Evolutionary conservation across 1,284 basidiomycete species (phyloP).

Genomic region (Sporisorium sorghi): DNA sequence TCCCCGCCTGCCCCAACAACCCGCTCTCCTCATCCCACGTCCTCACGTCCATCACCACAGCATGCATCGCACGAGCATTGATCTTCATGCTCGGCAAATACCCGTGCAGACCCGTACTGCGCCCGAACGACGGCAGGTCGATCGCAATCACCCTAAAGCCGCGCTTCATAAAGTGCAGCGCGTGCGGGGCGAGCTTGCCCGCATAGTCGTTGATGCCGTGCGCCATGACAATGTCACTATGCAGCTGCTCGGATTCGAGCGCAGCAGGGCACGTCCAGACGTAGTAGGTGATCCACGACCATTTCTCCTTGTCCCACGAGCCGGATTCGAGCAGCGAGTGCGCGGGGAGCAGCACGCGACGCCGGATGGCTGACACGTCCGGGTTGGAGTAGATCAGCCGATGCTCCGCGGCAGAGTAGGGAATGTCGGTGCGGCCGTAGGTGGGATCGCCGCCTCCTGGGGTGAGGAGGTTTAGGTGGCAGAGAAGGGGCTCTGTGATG

Average conservation of each 20-base stretch:
- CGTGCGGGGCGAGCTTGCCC: slow-evolving; percentile 70
- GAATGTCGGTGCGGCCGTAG: slow-evolving; percentile 58
- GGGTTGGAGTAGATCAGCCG: slow-evolving; percentile 65
- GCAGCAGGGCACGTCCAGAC: slow-evolving; percentile 57
- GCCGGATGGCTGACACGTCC: slow-evolving; percentile 52
- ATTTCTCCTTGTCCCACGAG: slow-evolving; percentile 41
- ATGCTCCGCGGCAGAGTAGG: slow-evolving; percentile 54
- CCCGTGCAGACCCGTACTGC: slow-evolving; percentile 70
- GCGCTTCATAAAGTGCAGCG: slow-evolving; percentile 70
- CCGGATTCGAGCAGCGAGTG: slow-evolving; percentile 46
- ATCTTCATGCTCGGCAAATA: slow-evolving; percentile 71
- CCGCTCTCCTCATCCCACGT: slow-evolving; percentile 48
- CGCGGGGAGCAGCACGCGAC: slow-evolving; percentile 50
- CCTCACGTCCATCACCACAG: slow-evolving; percentile 71
- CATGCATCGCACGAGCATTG: slow-evolving; percentile 71
- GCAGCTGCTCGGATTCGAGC: slow-evolving; percentile 43
- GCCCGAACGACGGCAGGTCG: slow-evolving; percentile 72
- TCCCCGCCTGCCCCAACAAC: slow-evolving; percentile 22
- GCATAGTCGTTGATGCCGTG: slow-evolving; percentile 68
- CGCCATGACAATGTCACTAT: slow-evolving; percentile 59
- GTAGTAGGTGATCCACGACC: slow-evolving; percentile 61
- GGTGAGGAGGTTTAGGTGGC: slow-evolving; percentile 51
- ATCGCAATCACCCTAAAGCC: slow-evolving; percentile 73
- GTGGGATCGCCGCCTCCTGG: slow-evolving; percentile 63
- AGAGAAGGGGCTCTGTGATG: slow-evolving; percentile 62